Conservation (phyloP, 768 basidiomycete species). For the Saitozyma sp. region DNA sequence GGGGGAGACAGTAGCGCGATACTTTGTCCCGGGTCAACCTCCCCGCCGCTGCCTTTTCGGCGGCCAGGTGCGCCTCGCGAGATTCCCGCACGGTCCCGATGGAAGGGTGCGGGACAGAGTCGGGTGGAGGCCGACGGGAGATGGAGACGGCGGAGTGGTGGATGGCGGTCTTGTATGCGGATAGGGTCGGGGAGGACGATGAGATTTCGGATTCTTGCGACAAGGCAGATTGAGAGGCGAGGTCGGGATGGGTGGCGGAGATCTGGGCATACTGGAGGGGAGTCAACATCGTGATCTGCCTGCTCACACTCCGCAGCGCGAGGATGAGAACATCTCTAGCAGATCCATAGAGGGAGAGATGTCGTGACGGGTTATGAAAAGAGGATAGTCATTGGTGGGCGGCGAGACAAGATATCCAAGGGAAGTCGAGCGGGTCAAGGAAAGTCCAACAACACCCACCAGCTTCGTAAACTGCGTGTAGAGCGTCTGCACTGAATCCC, state of each 20-base stretch:
- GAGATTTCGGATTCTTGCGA: slow-evolving; percentile 44
- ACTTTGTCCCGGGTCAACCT: slow-evolving; percentile 53
- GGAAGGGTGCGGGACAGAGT: slow-evolving; percentile 37
- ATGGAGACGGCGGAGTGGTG: slow-evolving; percentile 47
- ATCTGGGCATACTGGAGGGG: slow-evolving; percentile 31
- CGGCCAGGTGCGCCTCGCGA: slow-evolving; percentile 19
- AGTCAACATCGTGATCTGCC: too few relatives aligned
- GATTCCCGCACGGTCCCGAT: slow-evolving; percentile 52
- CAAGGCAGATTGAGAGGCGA: slow-evolving; percentile 35
- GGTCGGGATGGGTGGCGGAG: slow-evolving; percentile 25
- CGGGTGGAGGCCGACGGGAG: slow-evolving; percentile 31
- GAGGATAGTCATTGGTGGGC: neutral
- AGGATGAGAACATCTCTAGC: too few relatives aligned
- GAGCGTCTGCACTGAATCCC: slow-evolving; percentile 34
- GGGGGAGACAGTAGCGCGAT: slow-evolving; percentile 63
- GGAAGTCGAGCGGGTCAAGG: too few relatives aligned
- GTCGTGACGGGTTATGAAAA: neutral
- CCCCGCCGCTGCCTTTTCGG: slow-evolving; percentile 41
- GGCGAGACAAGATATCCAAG: neutral
- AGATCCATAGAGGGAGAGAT: too few relatives aligned
- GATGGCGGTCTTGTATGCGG: slow-evolving; percentile 45
- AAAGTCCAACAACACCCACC: slow-evolving; percentile 13
- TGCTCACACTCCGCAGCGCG: too few relatives aligned
- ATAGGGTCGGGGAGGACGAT: slow-evolving; percentile 28
- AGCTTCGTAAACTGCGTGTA: slow-evolving; percentile 45